Conservation (phyloP, 441 rosid genomes). For the Pelargonium australe region DNA sequence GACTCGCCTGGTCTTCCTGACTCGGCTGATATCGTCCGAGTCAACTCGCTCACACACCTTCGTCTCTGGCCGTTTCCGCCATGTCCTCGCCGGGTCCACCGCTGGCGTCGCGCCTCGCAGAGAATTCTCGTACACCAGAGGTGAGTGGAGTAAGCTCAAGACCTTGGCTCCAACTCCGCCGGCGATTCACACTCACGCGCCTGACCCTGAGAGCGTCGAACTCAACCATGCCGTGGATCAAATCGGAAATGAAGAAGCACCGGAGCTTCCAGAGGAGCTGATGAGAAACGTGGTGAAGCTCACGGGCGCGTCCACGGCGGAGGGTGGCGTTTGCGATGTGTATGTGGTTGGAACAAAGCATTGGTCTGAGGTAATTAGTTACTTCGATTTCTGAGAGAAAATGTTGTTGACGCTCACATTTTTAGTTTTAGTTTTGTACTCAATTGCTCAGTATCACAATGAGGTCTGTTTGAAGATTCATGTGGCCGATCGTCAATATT, state of each 20-base stretch:
- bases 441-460: too few species aligned
- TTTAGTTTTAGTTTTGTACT: too few species aligned
- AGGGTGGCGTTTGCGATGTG: slow-evolving; percentile 69
- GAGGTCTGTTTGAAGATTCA: too few species aligned
- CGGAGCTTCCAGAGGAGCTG: not conserved
- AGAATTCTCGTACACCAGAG: too few species aligned
- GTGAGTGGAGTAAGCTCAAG: not conserved
- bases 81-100: too few species aligned
- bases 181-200: not conserved
- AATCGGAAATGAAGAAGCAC: not conserved
- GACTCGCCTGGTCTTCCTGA: too few species aligned
- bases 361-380: slow-evolving; percentile 62
- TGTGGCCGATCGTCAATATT: too few species aligned
- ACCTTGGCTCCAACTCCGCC: not conserved
- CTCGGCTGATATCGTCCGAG: too few species aligned
- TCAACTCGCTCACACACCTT: too few species aligned
- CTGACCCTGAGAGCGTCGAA: not conserved
- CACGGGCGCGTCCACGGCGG: not conserved
- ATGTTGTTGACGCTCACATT: too few species aligned
- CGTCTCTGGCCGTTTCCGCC: too few species aligned
- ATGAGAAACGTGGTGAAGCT: not conserved
- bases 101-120: too few species aligned
- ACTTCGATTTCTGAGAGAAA: not conserved
- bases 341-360: slow-evolving; percentile 90
- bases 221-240: not conserved